Percentiles rank a stretch among this genome's conserved stretches.
These are phyloP conservation scores for Elsinoe perseae DNA, from an alignment of 2,329 filamentous ascomycete genomes.

Conservation along the genomic window DNA sequence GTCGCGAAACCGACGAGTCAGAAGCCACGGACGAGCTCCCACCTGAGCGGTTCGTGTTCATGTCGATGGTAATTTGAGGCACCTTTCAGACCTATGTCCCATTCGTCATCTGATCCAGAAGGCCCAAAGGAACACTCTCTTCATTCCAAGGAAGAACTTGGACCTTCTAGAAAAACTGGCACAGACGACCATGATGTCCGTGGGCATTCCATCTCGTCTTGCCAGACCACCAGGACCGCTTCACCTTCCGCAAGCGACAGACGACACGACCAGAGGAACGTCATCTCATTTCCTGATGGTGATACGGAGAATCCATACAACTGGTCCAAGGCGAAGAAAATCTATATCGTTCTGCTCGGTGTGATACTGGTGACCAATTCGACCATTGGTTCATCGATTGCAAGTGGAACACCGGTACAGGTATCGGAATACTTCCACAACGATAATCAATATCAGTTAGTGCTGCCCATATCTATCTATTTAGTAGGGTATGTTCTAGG, in stretches of 20 bases:
- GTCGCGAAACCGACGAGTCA: slow-evolving; percentile 11
- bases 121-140: not conserved
- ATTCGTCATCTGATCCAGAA: slow-evolving; percentile 15
- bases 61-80: slow-evolving; percentile 10
- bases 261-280: slow-evolving; percentile 20
- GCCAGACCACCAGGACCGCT: not conserved
- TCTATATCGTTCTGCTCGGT: slow-evolving; percentile 46
- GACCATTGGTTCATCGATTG: slow-evolving; percentile 58
- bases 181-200: slow-evolving; percentile 11
- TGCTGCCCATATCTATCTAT: slow-evolving; percentile 45
- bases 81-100: slow-evolving; percentile 12
- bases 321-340: slow-evolving; percentile 35
- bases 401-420: slow-evolving; percentile 54
- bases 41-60: slow-evolving; percentile 11
- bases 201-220: slow-evolving; percentile 14
- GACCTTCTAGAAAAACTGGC: slow-evolving; percentile 14
- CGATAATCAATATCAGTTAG: slow-evolving; percentile 36
- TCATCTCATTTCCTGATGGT: slow-evolving; percentile 34
- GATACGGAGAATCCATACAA: slow-evolving; percentile 22
- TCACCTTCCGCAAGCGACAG: slow-evolving; percentile 4
- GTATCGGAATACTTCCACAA: slow-evolving; percentile 53
- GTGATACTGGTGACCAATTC: slow-evolving; percentile 58
- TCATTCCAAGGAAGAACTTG: slow-evolving; percentile 12
- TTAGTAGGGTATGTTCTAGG: slow-evolving; percentile 42
- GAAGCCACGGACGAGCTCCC: slow-evolving; percentile 1